Evolutionary conservation across 2,329 filamentous ascomycete species (phyloP).

Genomic region (Botrytis deweyae): DNA sequence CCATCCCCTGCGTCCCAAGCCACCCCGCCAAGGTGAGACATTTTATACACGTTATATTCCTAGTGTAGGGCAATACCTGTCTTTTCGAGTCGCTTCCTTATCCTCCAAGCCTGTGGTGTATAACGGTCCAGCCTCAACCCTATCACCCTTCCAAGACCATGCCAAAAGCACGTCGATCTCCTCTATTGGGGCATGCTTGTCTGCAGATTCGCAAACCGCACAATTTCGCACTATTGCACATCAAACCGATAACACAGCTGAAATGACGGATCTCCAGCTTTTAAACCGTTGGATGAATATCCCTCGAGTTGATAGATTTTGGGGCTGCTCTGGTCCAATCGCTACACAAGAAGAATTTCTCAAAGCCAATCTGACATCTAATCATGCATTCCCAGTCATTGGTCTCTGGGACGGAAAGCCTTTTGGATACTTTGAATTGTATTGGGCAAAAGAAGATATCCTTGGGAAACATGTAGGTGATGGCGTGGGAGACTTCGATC

Average conservation of each 20-base stretch:
- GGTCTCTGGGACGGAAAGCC: constrained; percentile 93
- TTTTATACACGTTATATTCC: constrained; percentile 89
- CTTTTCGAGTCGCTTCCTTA: constrained; percentile 79
- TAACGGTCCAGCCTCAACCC: constrained; percentile 51
- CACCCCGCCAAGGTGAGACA: constrained; percentile 83
- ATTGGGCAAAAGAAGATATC: constrained; percentile 94
- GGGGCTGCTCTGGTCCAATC: constrained; percentile 65
- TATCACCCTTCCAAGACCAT: constrained; percentile 34
- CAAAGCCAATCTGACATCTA: constrained; percentile 58
- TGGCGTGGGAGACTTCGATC: constrained; percentile 74
- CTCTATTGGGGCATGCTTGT: constrained; percentile 37
- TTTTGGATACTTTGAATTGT: constrained; percentile 96
- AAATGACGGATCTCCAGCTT: constrained; percentile 60
- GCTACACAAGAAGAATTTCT: constrained; percentile 67
- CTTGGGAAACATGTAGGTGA: constrained; percentile 70
- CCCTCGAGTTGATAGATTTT: constrained; percentile 79
- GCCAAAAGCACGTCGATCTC: constrained; percentile 33
- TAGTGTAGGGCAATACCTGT: constrained; percentile 78
- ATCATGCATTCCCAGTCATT: constrained; percentile 85
- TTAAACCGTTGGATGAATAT: constrained; percentile 88
- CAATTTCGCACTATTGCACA: constrained; percentile 44
- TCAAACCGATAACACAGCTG: constrained; percentile 30
- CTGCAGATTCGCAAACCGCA: constrained; percentile 44
- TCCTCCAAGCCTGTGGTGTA: constrained; percentile 63
- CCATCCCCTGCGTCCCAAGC: constrained; percentile 85